phyloP scores from a whole-genome alignment of 1,284 basidiomycete species.

The Leccinum griseonigrum region DNA sequence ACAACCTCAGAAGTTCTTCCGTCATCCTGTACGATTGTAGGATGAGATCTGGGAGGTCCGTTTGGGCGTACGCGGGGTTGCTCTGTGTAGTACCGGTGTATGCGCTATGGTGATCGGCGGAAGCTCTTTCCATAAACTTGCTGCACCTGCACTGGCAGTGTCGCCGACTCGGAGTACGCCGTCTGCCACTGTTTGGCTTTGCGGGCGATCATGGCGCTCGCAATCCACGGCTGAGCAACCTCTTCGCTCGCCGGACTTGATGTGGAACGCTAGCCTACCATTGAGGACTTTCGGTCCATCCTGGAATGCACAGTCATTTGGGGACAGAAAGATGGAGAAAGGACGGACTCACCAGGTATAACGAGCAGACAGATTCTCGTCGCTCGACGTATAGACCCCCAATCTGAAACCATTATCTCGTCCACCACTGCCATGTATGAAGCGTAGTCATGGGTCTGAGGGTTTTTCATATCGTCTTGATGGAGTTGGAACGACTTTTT shows the following conservation, averaged over 20 bases:
- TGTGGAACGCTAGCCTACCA: too few species aligned
- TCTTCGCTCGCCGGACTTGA: constrained; percentile 32
- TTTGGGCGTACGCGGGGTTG: constrained; percentile 38
- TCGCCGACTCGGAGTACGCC: constrained; percentile 81
- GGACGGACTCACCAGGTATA: too few species aligned
- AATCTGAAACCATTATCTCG: too few species aligned
- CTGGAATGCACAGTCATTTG: too few species aligned
- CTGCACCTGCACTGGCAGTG: constrained; percentile 74
- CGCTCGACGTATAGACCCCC: too few species aligned
- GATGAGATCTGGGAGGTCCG: constrained; percentile 52
- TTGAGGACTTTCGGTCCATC: too few species aligned
- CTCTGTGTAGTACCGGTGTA: constrained; percentile 27
- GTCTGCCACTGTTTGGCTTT: constrained; percentile 97
- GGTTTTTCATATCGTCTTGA: neutral
- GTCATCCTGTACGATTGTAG: constrained; percentile 59
- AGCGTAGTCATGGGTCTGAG: neutral
- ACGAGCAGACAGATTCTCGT: too few species aligned
- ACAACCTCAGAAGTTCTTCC: constrained; percentile 66
- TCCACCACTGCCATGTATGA: constrained; percentile 4
- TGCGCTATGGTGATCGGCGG: neutral
- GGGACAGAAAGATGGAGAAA: too few species aligned
- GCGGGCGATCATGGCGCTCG: constrained; percentile 92
- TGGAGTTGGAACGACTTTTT: neutral
- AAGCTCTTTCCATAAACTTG: constrained; percentile 86
- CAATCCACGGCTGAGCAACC: constrained; percentile 86